A percentile compares a stretch with the other conserved stretches of the same genome.
Conservation (phyloP, 306 rosid genomes). For the Malus fusca region DNA sequence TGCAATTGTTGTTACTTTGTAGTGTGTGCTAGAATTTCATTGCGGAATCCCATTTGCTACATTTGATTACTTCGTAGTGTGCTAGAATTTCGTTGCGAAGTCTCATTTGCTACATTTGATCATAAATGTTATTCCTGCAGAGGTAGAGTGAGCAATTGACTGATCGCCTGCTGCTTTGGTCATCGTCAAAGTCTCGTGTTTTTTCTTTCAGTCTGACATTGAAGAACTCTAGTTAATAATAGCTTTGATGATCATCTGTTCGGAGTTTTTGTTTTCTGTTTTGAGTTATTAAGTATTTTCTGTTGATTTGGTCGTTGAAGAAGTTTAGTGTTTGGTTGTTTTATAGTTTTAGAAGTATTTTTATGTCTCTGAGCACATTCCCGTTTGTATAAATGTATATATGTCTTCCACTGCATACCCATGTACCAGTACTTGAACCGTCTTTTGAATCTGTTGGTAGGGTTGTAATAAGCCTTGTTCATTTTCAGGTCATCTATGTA, state of each 20-base stretch:
- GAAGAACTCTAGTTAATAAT: not conserved
- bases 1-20: not conserved
- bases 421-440: not conserved
- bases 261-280: not conserved
- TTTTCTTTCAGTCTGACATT: not conserved
- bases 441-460: not conserved
- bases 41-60: not conserved
- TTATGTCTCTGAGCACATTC: no score
- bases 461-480: not conserved
- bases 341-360: not conserved
- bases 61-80: not conserved
- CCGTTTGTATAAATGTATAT: not conserved
- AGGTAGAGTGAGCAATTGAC: not conserved
- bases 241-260: not conserved
- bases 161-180: not conserved
- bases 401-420: not conserved
- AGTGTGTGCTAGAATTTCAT: not conserved
- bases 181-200: not conserved
- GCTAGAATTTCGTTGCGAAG: not conserved
- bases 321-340: not conserved
- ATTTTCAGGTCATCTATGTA: slow-evolving; percentile 54
- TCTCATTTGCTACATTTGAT: not conserved
- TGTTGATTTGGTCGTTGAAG: not conserved
- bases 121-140: not conserved
- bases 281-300: not conserved